Conservation (phyloP, 129 eudicot genomes). For the Apium graveolens region DNA sequence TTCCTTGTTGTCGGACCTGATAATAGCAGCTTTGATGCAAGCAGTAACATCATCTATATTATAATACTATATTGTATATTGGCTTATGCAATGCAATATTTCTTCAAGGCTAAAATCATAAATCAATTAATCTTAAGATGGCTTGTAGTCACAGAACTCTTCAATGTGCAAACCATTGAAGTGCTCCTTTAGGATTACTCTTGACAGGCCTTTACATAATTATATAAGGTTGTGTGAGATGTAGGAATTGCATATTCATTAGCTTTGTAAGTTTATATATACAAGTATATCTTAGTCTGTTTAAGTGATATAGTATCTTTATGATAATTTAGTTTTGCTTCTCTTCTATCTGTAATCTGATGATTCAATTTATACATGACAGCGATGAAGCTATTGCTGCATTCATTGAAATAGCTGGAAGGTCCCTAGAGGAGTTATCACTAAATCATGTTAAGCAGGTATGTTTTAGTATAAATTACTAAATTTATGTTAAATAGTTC, state of each 20-base stretch:
- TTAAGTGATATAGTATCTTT: neutral
- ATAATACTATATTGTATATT: neutral
- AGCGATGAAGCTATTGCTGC: constrained; percentile 83
- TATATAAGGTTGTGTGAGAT: neutral
- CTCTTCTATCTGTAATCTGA: neutral
- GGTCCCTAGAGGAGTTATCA: constrained; percentile 44
- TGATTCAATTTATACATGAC: constrained; percentile 8
- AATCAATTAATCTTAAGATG: neutral
- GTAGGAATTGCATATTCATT: neutral
- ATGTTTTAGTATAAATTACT: neutral
- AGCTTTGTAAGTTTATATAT: neutral
- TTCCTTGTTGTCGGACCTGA: neutral
- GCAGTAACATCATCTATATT: neutral
- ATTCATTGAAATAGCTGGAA: constrained; percentile 57
- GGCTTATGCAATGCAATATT: neutral
- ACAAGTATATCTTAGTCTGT: neutral
- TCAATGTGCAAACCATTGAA: neutral
- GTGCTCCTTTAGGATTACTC: neutral
- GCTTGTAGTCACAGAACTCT: neutral
- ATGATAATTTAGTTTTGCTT: neutral
- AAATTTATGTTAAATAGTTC: neutral
- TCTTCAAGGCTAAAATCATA: neutral
- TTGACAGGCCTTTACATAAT: neutral
- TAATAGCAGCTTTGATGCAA: neutral
- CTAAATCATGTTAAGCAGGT: constrained; percentile 49